These are phyloP conservation scores for Apophysomyces elegans DNA, from an alignment of 371 early-diverging fungal genomes.

Conservation along the genomic window DNA sequence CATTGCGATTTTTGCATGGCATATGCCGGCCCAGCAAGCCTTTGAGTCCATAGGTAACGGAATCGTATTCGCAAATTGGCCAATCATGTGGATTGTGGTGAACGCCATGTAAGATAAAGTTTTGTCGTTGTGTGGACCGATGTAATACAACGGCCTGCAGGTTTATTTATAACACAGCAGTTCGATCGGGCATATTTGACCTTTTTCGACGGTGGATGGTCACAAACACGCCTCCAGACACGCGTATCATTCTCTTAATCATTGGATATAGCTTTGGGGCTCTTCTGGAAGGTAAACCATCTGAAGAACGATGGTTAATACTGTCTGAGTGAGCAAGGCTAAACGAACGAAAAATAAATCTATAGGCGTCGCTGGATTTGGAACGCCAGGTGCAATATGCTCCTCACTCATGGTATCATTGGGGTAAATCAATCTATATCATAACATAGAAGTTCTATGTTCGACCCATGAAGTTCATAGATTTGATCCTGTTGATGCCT, in stretches of 20 bases:
- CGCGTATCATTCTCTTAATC: constrained; percentile 45
- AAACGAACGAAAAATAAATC: not conserved
- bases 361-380: constrained; percentile 54
- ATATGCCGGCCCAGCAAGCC: constrained; percentile 54
- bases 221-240: constrained; percentile 49
- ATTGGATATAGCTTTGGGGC: constrained; percentile 53
- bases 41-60: constrained; percentile 50
- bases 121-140: not conserved
- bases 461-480: constrained; percentile 17
- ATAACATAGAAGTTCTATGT: constrained; percentile 3
- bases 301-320: no score
- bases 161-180: constrained; percentile 50
- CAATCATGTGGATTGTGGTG: constrained; percentile 60
- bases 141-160: constrained; percentile 18
- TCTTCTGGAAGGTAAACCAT: constrained; percentile 42
- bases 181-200: constrained; percentile 50
- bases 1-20: constrained; percentile 58
- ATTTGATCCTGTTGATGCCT: constrained; percentile 50
- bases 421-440: constrained; percentile 31
- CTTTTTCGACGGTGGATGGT: constrained; percentile 56
- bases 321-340: not conserved
- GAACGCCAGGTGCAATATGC: constrained; percentile 58
- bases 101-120: constrained; percentile 44
- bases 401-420: constrained; percentile 54
- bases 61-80: constrained; percentile 56